These are phyloP conservation scores for Pseudonitzschia pungens DNA, from an alignment of 108 stramenopile genomes.

Conservation along the genomic window DNA sequence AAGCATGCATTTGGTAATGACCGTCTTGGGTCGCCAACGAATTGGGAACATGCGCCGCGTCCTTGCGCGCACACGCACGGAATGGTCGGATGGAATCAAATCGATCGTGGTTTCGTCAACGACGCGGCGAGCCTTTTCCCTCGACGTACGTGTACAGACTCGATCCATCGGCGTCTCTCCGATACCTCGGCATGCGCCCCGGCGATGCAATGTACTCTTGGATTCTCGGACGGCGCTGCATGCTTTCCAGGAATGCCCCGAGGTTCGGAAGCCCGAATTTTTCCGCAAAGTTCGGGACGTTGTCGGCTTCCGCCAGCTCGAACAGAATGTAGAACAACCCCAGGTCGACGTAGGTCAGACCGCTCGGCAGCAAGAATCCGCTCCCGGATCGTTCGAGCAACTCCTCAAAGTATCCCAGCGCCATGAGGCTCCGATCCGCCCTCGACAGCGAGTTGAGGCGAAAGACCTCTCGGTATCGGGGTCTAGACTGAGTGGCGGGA, in stretches of 20 bases:
- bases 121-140: conserved; percentile 13
- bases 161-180: conserved; percentile 7
- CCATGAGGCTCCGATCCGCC: conserved; percentile 5
- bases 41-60: too few species aligned
- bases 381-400: not conserved
- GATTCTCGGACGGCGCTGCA: not conserved
- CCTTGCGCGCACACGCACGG: too few species aligned
- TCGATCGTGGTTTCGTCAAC: too few species aligned
- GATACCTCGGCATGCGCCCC: conserved; percentile 5
- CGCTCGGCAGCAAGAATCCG: not conserved
- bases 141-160: conserved; percentile 13
- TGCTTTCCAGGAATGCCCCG: not conserved
- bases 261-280: not conserved
- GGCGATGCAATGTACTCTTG: conserved; percentile 6
- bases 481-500: not conserved
- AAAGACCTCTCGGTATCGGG: conserved; percentile 12
- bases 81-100: too few species aligned
- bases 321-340: conserved; percentile 13
- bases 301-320: conserved; percentile 7
- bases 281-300: not conserved
- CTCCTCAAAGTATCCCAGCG: conserved; percentile 11
- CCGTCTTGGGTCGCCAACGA: too few species aligned
- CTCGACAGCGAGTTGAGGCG: conserved; percentile 1
- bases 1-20: too few species aligned
- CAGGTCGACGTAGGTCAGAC: conserved; percentile 1